Base-by-base conservation (phyloP, 441 rosid genomes). In the Pelargonium citronellum region DNA sequence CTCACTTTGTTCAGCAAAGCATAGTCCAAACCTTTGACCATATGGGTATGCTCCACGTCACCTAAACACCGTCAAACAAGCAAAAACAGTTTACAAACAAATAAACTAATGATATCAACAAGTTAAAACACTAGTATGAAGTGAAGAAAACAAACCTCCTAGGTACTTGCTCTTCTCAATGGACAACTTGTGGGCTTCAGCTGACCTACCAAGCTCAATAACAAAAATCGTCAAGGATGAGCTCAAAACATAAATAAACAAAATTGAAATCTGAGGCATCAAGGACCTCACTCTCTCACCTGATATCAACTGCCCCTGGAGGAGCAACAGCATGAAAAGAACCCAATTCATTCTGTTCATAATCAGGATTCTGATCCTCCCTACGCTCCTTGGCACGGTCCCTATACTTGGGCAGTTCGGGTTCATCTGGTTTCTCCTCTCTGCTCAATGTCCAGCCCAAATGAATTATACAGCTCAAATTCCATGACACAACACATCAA, bases 91-190 rank as follows among this genome's bases (percentile, higher is more conserved):
- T 57, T 55, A 7, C 13, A 41, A 71, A 20, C 11, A 49, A 10
- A 51, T 15, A 51, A 15, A 4, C 17, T 12, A 49, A 22, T 22
- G 55, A 49, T 10, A 49, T 8, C 57, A 62, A 27, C 27, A 11
- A 57, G 58, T 17, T 49, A 16, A 16, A 30, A 67, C 3, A 19
- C 58, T 7, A 57, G 5, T 15, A n/a, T 66, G 34, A 66, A 7
- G 27, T 16, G 44, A 63, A 30, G 39, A 62, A 58, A 43, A 83
- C 87, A 7, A 65, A 92, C 98, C 97, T 94, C 98, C 98, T 61
- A 94, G 98, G 79, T 88, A 94, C 89, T 94, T 94, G 92, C 97
- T 91, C 87, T 90, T 90, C 86, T 94, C 97, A 2, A 94, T 94
- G 39, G 96, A 90, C 69, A 94, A 67, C 87, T 91, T 87, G 3